A percentile compares a stretch with the other conserved stretches of the same genome.
phyloP scores from a whole-genome alignment of 306 rosid genomes.

The Dryas drummondii region DNA sequence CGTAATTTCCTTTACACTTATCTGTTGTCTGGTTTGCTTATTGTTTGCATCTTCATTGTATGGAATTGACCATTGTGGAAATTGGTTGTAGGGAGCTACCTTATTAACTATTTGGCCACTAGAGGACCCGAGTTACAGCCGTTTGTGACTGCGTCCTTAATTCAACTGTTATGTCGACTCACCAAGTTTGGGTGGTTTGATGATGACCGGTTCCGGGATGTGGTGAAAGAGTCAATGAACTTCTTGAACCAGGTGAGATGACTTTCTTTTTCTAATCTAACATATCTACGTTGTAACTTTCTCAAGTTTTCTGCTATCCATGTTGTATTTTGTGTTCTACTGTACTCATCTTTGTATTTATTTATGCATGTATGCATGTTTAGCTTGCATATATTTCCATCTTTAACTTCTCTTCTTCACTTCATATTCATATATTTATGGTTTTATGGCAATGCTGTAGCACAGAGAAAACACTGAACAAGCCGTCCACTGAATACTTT shows the following conservation, averaged over 20 bases:
- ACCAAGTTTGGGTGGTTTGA: conserved; percentile 70
- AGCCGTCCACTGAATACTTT: too few species aligned
- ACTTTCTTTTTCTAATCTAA: neutral
- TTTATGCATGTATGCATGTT: neutral
- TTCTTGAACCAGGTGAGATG: conserved; percentile 54
- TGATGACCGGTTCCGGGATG: conserved; percentile 55
- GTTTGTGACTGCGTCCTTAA: conserved; percentile 53
- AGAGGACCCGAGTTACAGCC: conserved; percentile 63
- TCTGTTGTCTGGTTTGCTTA: neutral
- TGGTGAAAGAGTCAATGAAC: conserved; percentile 55
- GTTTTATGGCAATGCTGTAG: neutral
- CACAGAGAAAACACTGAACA: neutral
- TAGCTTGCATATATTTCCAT: neutral
- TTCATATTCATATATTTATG: neutral
- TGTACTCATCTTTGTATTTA: neutral
- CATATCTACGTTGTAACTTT: neutral
- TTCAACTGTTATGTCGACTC: conserved; percentile 57
- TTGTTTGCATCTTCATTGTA: neutral
- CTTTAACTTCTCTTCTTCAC: neutral
- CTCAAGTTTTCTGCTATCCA: neutral
- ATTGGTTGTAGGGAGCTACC: conserved; percentile 46
- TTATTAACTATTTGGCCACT: conserved; percentile 54
- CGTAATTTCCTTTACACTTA: conserved; percentile 24
- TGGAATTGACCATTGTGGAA: neutral
- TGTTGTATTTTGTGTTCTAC: neutral